Evolutionary conservation across 2,329 filamentous ascomycete species (phyloP).

Genomic region (Paracoccidioides lutzii): DNA sequence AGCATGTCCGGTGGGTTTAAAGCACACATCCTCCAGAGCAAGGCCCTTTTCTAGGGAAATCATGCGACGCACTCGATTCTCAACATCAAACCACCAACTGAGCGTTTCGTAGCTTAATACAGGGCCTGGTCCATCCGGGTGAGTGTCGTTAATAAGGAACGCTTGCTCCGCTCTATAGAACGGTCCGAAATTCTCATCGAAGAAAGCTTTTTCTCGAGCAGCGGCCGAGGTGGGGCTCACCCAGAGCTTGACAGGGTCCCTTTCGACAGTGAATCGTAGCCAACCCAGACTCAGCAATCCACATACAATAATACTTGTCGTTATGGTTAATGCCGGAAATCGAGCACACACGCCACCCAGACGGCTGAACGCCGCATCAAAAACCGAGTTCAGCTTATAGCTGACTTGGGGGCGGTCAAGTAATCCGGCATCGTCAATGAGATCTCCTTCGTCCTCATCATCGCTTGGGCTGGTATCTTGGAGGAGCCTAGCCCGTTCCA

Average conservation of each 20-base stretch:
- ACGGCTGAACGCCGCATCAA: constrained; percentile 65
- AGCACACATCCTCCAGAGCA: constrained; percentile 73
- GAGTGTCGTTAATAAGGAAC: constrained; percentile 82
- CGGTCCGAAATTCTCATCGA: constrained; percentile 83
- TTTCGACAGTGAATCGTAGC: constrained; percentile 80
- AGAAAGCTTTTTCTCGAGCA: constrained; percentile 85
- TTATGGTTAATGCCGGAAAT: constrained; percentile 75
- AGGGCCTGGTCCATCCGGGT: constrained; percentile 50
- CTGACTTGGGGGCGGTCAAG: constrained; percentile 64
- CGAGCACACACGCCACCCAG: constrained; percentile 69
- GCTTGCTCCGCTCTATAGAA: constrained; percentile 91
- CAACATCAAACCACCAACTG: constrained; percentile 86
- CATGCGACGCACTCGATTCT: constrained; percentile 59
- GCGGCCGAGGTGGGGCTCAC: constrained; percentile 88
- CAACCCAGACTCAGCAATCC: constrained; percentile 72
- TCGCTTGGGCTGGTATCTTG: constrained; percentile 76
- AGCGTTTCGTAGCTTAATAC: constrained; percentile 83
- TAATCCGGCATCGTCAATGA: constrained; percentile 62
- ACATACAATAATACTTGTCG: constrained; percentile 60
- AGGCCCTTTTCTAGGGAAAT: constrained; percentile 56
- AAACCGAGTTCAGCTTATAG: constrained; percentile 73
- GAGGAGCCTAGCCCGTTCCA: constrained; percentile 71
- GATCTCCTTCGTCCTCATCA: constrained; percentile 84
- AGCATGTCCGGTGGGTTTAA: constrained; percentile 78
- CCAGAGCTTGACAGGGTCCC: constrained; percentile 82